Percentiles rank a stretch among this genome's conserved stretches.
Conservation (phyloP, 768 basidiomycete species). For the Hygrophorus russula region DNA sequence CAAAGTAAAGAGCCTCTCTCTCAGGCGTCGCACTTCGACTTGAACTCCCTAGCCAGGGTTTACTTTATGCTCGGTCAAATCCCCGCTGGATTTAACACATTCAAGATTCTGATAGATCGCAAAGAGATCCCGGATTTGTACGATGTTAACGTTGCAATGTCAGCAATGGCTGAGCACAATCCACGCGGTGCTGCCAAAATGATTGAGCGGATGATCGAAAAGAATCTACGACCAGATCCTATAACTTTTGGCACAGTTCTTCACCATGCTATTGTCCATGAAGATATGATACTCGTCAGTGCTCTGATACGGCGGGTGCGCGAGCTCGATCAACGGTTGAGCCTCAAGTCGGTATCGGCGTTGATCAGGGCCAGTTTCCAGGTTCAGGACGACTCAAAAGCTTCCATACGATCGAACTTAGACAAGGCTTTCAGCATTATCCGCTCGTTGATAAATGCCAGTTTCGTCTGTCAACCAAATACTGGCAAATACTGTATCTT, state of each 20-base stretch:
- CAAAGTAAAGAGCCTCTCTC: conserved; percentile 33
- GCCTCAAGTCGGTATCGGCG: conserved; percentile 36
- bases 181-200: conserved; percentile 34
- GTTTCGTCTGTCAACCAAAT: conserved; percentile 29
- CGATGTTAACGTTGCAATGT: conserved; percentile 56
- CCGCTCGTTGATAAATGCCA: conserved; percentile 21
- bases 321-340: conserved; percentile 23
- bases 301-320: conserved; percentile 30
- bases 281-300: conserved; percentile 31
- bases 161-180: conserved; percentile 37
- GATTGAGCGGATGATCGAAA: conserved; percentile 37
- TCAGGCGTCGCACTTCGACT: conserved; percentile 32
- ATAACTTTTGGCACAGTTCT: conserved; percentile 53
- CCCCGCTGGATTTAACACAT: conserved; percentile 31
- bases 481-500: conserved; percentile 41
- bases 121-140: conserved; percentile 45
- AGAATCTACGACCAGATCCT: conserved; percentile 38
- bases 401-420: conserved; percentile 23
- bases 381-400: conserved; percentile 14
- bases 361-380: conserved; percentile 33
- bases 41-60: conserved; percentile 55
- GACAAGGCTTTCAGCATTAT: conserved; percentile 31
- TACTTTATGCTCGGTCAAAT: conserved; percentile 45
- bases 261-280: conserved; percentile 39
- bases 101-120: conserved; percentile 36